A percentile compares a stretch with the other conserved stretches of the same genome.
Evolutionary conservation across 2,329 filamentous ascomycete genomes (phyloP).

Genomic region (Colletotrichum sp.): DNA sequence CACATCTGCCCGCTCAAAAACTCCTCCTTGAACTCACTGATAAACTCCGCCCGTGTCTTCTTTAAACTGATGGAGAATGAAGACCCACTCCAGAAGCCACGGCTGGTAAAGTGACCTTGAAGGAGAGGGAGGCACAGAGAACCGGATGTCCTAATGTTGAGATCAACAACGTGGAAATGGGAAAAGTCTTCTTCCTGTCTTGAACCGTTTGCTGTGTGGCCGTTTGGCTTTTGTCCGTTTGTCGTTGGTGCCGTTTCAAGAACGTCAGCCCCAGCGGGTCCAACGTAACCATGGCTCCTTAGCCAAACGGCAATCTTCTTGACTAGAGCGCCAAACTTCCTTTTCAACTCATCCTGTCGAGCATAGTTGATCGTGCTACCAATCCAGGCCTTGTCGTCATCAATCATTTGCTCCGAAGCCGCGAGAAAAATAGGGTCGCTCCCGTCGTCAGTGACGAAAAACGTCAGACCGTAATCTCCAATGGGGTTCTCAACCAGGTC

Average conservation of each 20-base stretch:
- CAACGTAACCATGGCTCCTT: slow-evolving; percentile 32
- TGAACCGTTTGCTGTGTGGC: not conserved
- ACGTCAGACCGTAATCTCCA: slow-evolving; percentile 37
- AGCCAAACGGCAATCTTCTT: slow-evolving; percentile 30
- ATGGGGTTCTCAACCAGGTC: slow-evolving; percentile 33
- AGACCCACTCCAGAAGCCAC: slow-evolving; percentile 29
- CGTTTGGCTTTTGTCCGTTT: slow-evolving; percentile 5
- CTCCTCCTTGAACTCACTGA: slow-evolving; percentile 26
- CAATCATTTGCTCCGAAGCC: slow-evolving; percentile 38
- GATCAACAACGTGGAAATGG: slow-evolving; percentile 33
- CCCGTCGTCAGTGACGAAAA: slow-evolving; percentile 32
- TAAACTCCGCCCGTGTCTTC: slow-evolving; percentile 27
- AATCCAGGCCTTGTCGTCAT: slow-evolving; percentile 34
- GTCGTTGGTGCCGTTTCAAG: slow-evolving; percentile 28
- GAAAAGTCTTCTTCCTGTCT: slow-evolving; percentile 1
- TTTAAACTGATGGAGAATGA: slow-evolving; percentile 31
- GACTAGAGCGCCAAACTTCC: slow-evolving; percentile 29
- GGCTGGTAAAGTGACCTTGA: slow-evolving; percentile 29
- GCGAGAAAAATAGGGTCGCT: slow-evolving; percentile 32
- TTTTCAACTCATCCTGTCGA: slow-evolving; percentile 30
- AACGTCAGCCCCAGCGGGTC: slow-evolving; percentile 36
- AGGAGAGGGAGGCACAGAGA: slow-evolving; percentile 33
- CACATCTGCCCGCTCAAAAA: slow-evolving; percentile 32
- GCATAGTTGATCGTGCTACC: slow-evolving; percentile 37
- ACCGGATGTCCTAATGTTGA: slow-evolving; percentile 38